phyloP scores from a whole-genome alignment of 2,329 filamentous ascomycete species.

The Davidsoniella australis region DNA sequence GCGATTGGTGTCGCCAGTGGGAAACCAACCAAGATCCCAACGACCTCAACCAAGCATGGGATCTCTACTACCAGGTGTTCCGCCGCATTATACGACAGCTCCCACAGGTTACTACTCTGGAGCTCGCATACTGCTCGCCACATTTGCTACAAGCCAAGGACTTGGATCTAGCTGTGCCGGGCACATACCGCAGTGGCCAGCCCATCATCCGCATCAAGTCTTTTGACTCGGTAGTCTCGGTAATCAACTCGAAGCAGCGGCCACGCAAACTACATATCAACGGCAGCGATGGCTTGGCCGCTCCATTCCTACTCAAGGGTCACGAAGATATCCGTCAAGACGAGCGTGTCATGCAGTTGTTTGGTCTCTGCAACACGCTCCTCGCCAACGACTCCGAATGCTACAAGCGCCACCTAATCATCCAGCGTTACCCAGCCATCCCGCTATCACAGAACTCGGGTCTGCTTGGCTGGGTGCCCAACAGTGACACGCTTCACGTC shows the following conservation, averaged over 20 bases:
- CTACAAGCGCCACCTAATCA: constrained; percentile 92
- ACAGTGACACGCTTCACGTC: constrained; percentile 92
- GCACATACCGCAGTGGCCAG: constrained; percentile 67
- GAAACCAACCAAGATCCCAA: constrained; percentile 75
- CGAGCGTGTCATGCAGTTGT: constrained; percentile 98
- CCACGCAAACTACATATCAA: constrained; percentile 76
- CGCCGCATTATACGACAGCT: constrained; percentile 85
- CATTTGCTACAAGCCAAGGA: constrained; percentile 73
- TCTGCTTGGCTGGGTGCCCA: constrained; percentile 87
- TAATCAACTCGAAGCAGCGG: constrained; percentile 94
- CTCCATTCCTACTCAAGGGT: constrained; percentile 89
- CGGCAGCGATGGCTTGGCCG: constrained; percentile 75
- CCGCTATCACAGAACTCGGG: constrained; percentile 93
- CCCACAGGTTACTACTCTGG: constrained; percentile 78
- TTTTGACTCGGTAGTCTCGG: constrained; percentile 76
- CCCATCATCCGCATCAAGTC: constrained; percentile 72
- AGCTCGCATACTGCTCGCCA: constrained; percentile 92
- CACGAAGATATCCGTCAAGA: constrained; percentile 98
- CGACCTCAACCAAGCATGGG: constrained; percentile 96
- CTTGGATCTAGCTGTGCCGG: constrained; percentile 86
- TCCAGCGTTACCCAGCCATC: constrained; percentile 92
- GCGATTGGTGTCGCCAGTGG: constrained; percentile 91
- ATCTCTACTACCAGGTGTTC: constrained; percentile 98
- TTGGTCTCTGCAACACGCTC: constrained; percentile 91
- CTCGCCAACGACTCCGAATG: constrained; percentile 86